These are phyloP conservation scores for Globisporangium solare DNA, from an alignment of 352 stramenopile species.

Conservation along the genomic window DNA sequence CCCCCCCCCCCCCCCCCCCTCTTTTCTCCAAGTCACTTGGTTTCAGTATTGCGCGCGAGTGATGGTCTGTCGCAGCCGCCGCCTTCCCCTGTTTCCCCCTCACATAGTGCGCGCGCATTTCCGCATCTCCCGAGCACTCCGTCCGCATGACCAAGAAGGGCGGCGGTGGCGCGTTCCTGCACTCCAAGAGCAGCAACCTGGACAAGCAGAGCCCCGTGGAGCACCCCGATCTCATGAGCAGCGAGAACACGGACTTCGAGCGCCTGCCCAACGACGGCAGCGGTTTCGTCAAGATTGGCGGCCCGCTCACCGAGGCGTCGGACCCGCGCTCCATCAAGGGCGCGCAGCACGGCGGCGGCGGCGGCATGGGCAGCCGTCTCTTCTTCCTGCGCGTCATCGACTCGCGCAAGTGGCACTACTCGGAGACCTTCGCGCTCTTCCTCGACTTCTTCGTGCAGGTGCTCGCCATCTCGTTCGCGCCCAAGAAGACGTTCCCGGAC, in stretches of 20 bases:
- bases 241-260: conserved; percentile 49
- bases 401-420: conserved; percentile 88
- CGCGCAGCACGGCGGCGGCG: conserved; percentile 5
- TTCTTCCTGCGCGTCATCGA: conserved; percentile 83
- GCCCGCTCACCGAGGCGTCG: conserved; percentile 57
- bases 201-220: conserved; percentile 14
- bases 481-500: conserved; percentile 51
- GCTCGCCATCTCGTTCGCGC: conserved; percentile 73
- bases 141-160: conserved; percentile 13
- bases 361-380: conserved; percentile 51
- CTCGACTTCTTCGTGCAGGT: conserved; percentile 86
- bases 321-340: conserved; percentile 72
- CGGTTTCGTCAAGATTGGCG: conserved; percentile 80
- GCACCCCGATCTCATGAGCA: conserved; percentile 18
- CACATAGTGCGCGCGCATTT: no score
- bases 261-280: conserved; percentile 30
- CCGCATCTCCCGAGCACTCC: not conserved
- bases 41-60: conserved; percentile 1
- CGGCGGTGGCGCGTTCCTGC: not conserved
- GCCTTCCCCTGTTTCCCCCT: conserved; percentile 1
- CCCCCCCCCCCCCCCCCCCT: no score
- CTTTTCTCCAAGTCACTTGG: conserved; percentile 21
- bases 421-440: conserved; percentile 80
- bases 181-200: not conserved
- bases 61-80: not conserved